Conservation (phyloP, 495 filamentous ascomycete genomes). For the Venustampulla echinocandica region DNA sequence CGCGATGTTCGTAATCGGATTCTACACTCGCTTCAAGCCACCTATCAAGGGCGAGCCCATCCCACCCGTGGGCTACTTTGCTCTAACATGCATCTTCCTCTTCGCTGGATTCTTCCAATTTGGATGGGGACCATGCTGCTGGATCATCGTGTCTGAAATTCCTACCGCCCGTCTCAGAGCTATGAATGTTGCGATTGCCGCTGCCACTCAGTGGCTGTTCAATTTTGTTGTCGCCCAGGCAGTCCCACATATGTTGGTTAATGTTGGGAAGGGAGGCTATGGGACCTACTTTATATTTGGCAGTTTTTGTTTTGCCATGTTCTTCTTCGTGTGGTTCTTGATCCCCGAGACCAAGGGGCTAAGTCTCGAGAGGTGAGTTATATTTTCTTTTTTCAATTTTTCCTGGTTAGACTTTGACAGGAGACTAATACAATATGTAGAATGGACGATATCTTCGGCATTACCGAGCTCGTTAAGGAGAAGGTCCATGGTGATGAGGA, state of each 20-base stretch:
- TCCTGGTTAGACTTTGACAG: slow-evolving; percentile 32
- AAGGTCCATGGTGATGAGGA: slow-evolving; percentile 14
- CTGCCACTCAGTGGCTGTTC: slow-evolving; percentile 63
- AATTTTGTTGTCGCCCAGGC: slow-evolving; percentile 61
- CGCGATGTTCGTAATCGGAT: slow-evolving; percentile 71
- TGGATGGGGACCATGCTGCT: slow-evolving; percentile 71
- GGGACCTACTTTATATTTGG: slow-evolving; percentile 50
- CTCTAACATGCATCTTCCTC: slow-evolving; percentile 62
- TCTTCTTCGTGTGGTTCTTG: slow-evolving; percentile 58
- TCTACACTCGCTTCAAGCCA: slow-evolving; percentile 67
- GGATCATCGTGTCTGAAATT: slow-evolving; percentile 71
- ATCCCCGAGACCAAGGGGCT: slow-evolving; percentile 65
- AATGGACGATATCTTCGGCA: slow-evolving; percentile 46
- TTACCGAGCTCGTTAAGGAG: slow-evolving; percentile 24
- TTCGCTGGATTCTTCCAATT: slow-evolving; percentile 73
- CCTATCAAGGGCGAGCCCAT: slow-evolving; percentile 43
- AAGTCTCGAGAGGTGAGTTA: slow-evolving; percentile 37
- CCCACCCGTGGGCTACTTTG: slow-evolving; percentile 54
- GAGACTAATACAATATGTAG: slow-evolving; percentile 37
- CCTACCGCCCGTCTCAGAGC: slow-evolving; percentile 62
- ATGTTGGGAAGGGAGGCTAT: slow-evolving; percentile 53
- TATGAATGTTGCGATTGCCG: slow-evolving; percentile 59
- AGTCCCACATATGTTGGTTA: slow-evolving; percentile 56
- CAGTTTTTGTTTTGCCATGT: slow-evolving; percentile 56
- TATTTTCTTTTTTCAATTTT: slow-evolving; percentile 29